Percentiles rank a stretch among this genome's conserved stretches.
Conservation (phyloP, 2,329 filamentous ascomycete genomes). For the Apiospora aurea region DNA sequence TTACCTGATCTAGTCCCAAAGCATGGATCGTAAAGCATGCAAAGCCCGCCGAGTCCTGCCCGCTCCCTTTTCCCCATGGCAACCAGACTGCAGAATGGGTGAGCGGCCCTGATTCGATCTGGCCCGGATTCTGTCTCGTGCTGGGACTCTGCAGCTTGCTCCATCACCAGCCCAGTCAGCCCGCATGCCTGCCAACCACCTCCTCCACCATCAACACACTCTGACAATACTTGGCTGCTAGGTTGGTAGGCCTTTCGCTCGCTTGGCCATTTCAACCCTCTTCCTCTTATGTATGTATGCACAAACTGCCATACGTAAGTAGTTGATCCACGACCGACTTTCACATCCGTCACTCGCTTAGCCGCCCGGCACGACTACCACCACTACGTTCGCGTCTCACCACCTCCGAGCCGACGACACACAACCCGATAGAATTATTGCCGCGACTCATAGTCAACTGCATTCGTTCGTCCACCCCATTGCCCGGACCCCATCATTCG, state of each 20-base stretch:
- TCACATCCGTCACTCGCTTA: constrained; percentile 11
- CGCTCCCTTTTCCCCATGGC: constrained; percentile 9
- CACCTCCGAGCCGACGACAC: not conserved
- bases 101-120: constrained; percentile 6
- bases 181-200: not conserved
- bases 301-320: not conserved
- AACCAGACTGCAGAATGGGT: constrained; percentile 8
- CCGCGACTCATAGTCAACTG: not conserved
- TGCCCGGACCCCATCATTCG: not conserved
- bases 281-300: not conserved
- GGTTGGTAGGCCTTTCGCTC: constrained; percentile 17
- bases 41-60: not conserved
- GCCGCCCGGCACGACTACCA: not conserved
- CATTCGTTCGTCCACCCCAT: constrained; percentile 10
- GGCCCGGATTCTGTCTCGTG: constrained; percentile 8
- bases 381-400: not conserved
- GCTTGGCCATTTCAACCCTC: constrained; percentile 3
- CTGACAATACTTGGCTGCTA: not conserved
- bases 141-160: not conserved
- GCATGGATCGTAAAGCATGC: not conserved
- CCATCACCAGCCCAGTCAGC: constrained; percentile 11
- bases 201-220: constrained; percentile 7
- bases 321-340: not conserved
- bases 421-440: not conserved
- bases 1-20: not conserved